Evolutionary conservation across 163 green algal genomes (phyloP), one percentile per base, ranked within the genome.

Genomic region (Prototheca cutis): DNA sequence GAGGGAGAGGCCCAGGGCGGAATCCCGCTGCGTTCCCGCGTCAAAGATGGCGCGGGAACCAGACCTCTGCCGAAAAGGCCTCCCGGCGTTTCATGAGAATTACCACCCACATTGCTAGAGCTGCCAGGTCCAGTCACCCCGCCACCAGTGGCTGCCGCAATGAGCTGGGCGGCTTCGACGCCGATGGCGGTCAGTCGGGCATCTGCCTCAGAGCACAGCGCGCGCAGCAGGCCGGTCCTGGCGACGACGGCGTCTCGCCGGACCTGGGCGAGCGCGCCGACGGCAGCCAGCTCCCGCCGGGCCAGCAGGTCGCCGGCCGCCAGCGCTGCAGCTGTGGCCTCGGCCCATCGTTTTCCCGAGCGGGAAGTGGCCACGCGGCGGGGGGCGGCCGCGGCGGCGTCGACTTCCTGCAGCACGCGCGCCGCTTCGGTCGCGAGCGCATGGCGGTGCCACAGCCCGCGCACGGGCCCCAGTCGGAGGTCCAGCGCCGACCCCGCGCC

Each of bases 211-310:
- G 42, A 23, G 53, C 28, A n/a, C 32, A 24, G 25, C n/a, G 15
- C 79, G 24, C 86, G 76, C 33, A 89, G 61, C 62, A 93, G 69
- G 30, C 79, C 31, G 1, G 51, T 55, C 25, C 89, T 76, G 1
- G 84, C 83, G 3, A 56, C 51, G 13, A 62, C 58, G 80, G 80
- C 88, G 52, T 90, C 73, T 74, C 87, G 72, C 25, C 29, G 23
- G 27, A 21, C 25, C 13, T 28, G 21, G 45, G 10, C 42, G 1
- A 27, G 30, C n/a, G 24, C 36, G 19, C 3, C 3, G 13, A 47
- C n/a, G 55, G 24, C 34, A 24, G 33, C 23, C 56, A 18, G 8
- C 42, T 42, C 24, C 7, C 25, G 4, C 10, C 36, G 17, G 5
- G n/a, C 48, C 19, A 55, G 48, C 19, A 18, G 48, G 25, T 55